These are phyloP conservation scores for Scutellaria baicalensis DNA, from an alignment of 257 asterid genomes.

Conservation along the genomic window DNA sequence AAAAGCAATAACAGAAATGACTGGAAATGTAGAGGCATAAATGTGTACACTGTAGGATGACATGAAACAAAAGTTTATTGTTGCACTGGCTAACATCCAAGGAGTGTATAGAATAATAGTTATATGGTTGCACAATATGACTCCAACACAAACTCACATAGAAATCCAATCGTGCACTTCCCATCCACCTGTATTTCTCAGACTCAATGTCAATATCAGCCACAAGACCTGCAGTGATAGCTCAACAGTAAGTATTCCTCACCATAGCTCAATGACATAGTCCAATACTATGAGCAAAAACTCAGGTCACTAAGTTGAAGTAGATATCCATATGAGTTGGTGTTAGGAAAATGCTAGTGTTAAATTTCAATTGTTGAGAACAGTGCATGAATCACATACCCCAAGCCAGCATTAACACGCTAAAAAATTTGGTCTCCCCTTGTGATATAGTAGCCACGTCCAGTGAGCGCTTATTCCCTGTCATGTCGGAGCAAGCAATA, in stretches of 20 bases:
- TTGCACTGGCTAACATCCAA: not conserved
- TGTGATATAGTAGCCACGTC: conserved; percentile 81
- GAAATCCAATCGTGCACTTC: conserved; percentile 90
- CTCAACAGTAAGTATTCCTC: conserved; percentile 10
- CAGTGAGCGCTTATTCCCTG: conserved; percentile 76
- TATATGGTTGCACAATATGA: not conserved
- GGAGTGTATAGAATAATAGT: not conserved
- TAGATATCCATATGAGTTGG: not conserved
- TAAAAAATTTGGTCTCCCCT: conserved; percentile 58
- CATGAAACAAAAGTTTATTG: not conserved
- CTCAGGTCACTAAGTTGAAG: conserved; percentile 2
- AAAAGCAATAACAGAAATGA: not conserved
- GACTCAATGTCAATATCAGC: conserved; percentile 98
- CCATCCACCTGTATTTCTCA: conserved; percentile 99
- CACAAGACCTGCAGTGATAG: conserved; percentile 60
- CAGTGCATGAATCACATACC: conserved; percentile 39
- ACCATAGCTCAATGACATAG: not conserved
- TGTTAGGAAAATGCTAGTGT: conserved; percentile 8
- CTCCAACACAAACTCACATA: conserved; percentile 50
- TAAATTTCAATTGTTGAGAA: not conserved
- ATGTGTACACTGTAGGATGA: not conserved
- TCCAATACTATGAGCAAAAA: not conserved
- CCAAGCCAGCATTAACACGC: conserved; percentile 96
- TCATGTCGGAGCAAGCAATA: conserved; percentile 18
- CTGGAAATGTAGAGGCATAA: not conserved